Evolutionary conservation across 345 rosid genomes (phyloP).

Genomic region (Xanthoceras sorbifolium): DNA sequence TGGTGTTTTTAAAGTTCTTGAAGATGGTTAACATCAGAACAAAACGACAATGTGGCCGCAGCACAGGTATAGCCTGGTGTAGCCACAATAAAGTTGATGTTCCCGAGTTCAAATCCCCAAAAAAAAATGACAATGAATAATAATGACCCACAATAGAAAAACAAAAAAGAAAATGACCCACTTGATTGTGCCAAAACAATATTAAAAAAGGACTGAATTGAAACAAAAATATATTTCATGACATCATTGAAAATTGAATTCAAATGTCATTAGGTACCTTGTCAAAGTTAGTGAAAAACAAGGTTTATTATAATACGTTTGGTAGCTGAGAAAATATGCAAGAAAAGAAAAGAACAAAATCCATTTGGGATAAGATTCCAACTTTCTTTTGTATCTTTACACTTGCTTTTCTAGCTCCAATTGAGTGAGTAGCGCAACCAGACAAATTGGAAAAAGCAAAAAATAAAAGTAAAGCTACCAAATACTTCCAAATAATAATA

Average conservation of each 20-base stretch:
- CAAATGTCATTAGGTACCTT: neutral
- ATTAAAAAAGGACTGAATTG: neutral
- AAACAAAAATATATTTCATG: neutral
- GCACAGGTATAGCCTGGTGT: no score
- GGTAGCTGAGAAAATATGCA: neutral
- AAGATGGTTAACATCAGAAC: neutral
- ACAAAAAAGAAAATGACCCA: neutral
- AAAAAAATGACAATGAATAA: neutral
- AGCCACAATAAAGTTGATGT: no score
- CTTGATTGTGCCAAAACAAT: neutral
- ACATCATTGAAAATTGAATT: neutral
- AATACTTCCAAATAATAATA: neutral
- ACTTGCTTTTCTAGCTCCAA: neutral
- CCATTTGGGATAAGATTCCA: conserved; percentile 12
- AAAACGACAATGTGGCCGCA: no score
- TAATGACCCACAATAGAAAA: neutral
- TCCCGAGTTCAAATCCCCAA: no score
- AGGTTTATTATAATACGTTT: neutral
- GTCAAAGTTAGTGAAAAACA: neutral
- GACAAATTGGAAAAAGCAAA: conserved; percentile 12
- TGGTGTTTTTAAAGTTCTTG: neutral
- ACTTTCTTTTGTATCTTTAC: neutral
- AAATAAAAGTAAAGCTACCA: neutral
- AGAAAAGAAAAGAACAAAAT: neutral
- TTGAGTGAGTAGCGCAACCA: neutral